phyloP scores from a whole-genome alignment of 2,329 filamentous ascomycete genomes.

The Trichophyton schoenleinii region DNA sequence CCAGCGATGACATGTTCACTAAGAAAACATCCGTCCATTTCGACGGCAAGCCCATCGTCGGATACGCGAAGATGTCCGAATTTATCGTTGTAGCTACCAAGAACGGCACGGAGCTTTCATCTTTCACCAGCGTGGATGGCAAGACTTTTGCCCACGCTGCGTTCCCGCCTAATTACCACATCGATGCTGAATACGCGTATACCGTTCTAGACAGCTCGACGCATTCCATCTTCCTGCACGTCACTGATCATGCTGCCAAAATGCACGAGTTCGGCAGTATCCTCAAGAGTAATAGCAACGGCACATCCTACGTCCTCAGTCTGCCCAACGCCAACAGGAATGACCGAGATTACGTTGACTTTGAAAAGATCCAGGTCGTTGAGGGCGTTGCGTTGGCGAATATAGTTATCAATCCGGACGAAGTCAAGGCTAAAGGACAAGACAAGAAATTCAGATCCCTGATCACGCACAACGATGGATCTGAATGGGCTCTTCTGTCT shows the following conservation, averaged over 20 bases:
- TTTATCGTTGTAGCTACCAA: conserved; percentile 84
- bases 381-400: conserved; percentile 88
- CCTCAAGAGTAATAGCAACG: conserved; percentile 97
- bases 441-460: conserved; percentile 74
- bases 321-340: conserved; percentile 72
- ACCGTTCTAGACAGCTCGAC: conserved; percentile 92
- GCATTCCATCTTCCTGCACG: conserved; percentile 87
- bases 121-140: conserved; percentile 77
- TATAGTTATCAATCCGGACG: conserved; percentile 60
- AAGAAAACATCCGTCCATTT: conserved; percentile 51
- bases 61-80: conserved; percentile 90
- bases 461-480: conserved; percentile 94
- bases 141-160: conserved; percentile 66
- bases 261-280: conserved; percentile 69
- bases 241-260: conserved; percentile 57
- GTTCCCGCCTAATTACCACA: conserved; percentile 75
- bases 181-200: conserved; percentile 68
- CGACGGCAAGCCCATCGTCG: conserved; percentile 52
- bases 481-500: conserved; percentile 65
- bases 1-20: conserved; percentile 66
- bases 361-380: conserved; percentile 85
- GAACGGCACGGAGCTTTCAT: conserved; percentile 51
- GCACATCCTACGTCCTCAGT: conserved; percentile 84
- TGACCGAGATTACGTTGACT: conserved; percentile 68
- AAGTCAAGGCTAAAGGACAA: conserved; percentile 47